Evolutionary conservation across 2,329 filamentous ascomycete genomes (phyloP), one percentile per base, ranked within the genome.

Genomic region (Cytospora paraplurivora): DNA sequence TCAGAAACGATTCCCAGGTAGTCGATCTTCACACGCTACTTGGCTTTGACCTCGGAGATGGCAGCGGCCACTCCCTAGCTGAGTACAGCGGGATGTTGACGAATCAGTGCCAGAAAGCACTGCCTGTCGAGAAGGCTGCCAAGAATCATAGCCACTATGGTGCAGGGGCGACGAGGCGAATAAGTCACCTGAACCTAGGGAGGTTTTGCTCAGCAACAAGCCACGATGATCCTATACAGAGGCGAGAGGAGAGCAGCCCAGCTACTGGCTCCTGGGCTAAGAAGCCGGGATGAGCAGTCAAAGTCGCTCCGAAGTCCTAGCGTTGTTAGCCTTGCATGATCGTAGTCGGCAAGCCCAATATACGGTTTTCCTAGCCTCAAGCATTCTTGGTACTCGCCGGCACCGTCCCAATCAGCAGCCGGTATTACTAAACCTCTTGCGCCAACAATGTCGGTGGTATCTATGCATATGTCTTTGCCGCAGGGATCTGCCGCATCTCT

Each of bases 361-460:
- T n/a, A 37, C 38, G 51, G 54, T 37, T 61, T 17, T 32, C 21
- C 19, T 17, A 19, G 13, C 58, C 21, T 37, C 35, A 21, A 44
- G 51, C 50, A 51, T n/a, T 53, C 37, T 53, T 61, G 52, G 56
- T 41, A 47, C 49, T 32, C 37, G 50, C 63, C 44, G 60, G 55
- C 63, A 65, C 38, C 32, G 53, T 32, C 59, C 63, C 63, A 65
- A 65, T 65, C 63, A 65, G 51, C 44, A 55, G n/a, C 59, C 33
- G 50, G 53, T 55, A 65, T 56, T 34, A n/a, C 50, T 62, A 50
- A 44, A 17, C 55, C 38, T 59, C 38, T 50, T 55, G 63, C 63
- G 59, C 63, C 63, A 62, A 62, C 63, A 62, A 62, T 51, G 54
- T 59, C 63, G 54, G 63, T 19, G 63, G 55, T 53, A 44, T n/a